Evolutionary conservation across 148 eudicot genomes (phyloP).

Genomic region (Rhododendron vialii): DNA sequence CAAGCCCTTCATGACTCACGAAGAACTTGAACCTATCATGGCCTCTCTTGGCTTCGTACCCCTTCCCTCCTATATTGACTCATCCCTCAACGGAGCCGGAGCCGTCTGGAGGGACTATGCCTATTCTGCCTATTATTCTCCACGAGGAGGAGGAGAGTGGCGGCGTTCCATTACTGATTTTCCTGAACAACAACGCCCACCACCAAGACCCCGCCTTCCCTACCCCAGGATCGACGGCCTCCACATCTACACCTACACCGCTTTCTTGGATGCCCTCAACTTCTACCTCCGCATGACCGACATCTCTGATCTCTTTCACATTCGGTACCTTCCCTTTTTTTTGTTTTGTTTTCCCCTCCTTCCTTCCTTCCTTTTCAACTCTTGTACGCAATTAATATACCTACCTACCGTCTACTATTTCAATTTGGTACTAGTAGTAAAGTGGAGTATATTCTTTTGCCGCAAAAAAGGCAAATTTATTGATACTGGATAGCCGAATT

Average conservation of each 20-base stretch:
- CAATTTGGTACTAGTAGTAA: background rate
- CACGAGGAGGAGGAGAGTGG: background rate
- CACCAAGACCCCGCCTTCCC: slow-evolving; percentile 39
- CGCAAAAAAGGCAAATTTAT: background rate
- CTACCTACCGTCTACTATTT: background rate
- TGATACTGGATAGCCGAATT: background rate
- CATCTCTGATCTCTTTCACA: slow-evolving; percentile 48
- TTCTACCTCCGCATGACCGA: slow-evolving; percentile 29
- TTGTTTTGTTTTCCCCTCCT: background rate
- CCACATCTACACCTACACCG: slow-evolving; percentile 42
- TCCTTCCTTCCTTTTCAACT: no score
- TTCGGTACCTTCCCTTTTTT: slow-evolving; percentile 26
- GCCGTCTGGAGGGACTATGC: slow-evolving; percentile 38
- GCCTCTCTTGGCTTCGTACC: slow-evolving; percentile 39
- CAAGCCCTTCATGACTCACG: slow-evolving; percentile 48
- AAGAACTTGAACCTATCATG: slow-evolving; percentile 56
- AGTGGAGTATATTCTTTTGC: background rate
- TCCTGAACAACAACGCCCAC: background rate
- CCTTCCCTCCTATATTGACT: background rate
- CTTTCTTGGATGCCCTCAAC: slow-evolving; percentile 53
- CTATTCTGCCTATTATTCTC: slow-evolving; percentile 4
- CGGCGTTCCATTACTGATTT: background rate
- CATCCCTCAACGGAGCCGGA: background rate
- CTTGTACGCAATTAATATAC: no score
- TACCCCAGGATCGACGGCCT: slow-evolving; percentile 51